Evolutionary conservation across 805 yeast species (phyloP).

Genomic region (Metschnikowia kunwiensis): DNA sequence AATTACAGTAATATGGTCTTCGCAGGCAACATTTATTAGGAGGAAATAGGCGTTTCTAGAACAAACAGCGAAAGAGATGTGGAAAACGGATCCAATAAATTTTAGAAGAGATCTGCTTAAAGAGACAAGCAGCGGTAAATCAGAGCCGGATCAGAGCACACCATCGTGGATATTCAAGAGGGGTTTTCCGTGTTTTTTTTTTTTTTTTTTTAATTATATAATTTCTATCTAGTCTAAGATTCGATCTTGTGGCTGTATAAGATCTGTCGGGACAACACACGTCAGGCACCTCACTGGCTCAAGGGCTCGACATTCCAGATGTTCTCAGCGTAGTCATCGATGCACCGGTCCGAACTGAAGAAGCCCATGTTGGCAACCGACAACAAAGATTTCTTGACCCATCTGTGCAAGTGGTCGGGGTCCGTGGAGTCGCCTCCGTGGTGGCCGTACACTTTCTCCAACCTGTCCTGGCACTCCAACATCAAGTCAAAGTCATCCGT

Average conservation of each 20-base stretch:
- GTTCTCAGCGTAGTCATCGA: constrained; percentile 85
- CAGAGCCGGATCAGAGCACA: too few species aligned
- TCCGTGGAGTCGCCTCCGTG: constrained; percentile 41
- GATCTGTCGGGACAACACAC: background rate
- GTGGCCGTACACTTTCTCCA: constrained; percentile 65
- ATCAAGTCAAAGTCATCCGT: constrained; percentile 87
- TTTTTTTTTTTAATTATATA: too few species aligned
- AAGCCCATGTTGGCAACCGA: constrained; percentile 93
- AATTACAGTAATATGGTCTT: too few species aligned
- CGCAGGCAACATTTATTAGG: too few species aligned
- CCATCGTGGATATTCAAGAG: too few species aligned
- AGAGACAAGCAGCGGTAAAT: too few species aligned
- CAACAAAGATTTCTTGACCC: constrained; percentile 74
- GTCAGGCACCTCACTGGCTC: constrained; percentile 10
- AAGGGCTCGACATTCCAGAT: constrained; percentile 90
- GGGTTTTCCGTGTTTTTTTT: too few species aligned
- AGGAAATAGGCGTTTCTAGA: too few species aligned
- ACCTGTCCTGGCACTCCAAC: constrained; percentile 72
- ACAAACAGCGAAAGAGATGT: too few species aligned
- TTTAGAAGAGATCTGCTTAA: too few species aligned
- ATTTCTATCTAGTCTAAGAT: background rate
- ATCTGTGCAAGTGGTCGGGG: constrained; percentile 54
- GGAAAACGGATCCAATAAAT: too few species aligned
- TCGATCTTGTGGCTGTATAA: background rate
- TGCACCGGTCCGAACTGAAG: constrained; percentile 87